Evolutionary conservation across 805 yeast species (phyloP), one percentile per base, ranked within the genome.

Genomic region (Candida takata): DNA sequence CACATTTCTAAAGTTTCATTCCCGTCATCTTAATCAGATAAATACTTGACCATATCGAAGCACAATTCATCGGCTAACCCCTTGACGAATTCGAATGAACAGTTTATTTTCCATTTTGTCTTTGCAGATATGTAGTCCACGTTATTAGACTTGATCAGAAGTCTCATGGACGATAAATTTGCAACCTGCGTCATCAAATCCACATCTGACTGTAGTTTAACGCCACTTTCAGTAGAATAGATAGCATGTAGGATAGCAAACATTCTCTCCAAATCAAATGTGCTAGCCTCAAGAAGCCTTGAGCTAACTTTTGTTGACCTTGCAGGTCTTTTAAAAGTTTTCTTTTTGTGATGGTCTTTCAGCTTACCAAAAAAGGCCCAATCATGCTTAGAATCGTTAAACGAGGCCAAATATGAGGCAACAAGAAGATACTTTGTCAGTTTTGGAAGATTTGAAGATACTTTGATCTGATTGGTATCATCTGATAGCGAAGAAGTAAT

Each of bases 381-480:
- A 56, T 87, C 97, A 49, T 70, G 71, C 41, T 74, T 72, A 3
- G 80, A 77, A 21, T 80, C 83, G 37, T 77, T 74, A 51, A 73
- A 83, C 0, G 95, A 85, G 1, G 95, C 94, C 32, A 87, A 60
- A 54, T 82, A 88, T 1, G 95, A 79, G 1, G 95, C 85, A 23
- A 86, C 70, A 12, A 87, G 58, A n/a, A 88, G 58, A 51, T 72
- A 84, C 51, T 84, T 82, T 3, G 90, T 71, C 33, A 73, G 69
- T 8, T 51, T 53, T 0, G 88, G 76, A 28, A 84, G 59, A 44
- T 77, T 79, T 34, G 67, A 57, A 1, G 36, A 42, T 34, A 8
- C 33, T 9, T 36, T 35, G 15, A 35, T 42, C 3, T 40, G 40
- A 6, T 43, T 38, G 3, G n/a, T 19, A 5, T 47, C 44, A 5